Conservation (phyloP, 2,329 filamentous ascomycete species). For the Tolypocladium nubicola region DNA sequence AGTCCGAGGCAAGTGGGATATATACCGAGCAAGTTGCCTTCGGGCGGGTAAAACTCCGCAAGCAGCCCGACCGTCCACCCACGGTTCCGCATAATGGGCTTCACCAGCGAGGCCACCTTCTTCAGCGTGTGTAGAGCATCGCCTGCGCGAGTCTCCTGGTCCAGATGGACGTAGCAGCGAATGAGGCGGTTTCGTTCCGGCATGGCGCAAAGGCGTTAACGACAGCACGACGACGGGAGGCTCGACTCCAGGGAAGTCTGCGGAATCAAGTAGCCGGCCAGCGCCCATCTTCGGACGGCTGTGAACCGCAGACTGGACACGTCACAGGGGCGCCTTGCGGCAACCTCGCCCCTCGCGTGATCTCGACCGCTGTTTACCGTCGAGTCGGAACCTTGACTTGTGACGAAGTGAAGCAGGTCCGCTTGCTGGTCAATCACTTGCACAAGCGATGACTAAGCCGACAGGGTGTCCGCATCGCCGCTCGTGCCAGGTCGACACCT, state of each 20-base stretch:
- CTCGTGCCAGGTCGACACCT: too few species aligned
- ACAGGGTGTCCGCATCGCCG: neutral
- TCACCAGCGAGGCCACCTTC: conserved; percentile 79
- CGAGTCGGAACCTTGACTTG: neutral
- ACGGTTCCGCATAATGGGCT: conserved; percentile 86
- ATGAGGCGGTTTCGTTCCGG: conserved; percentile 29
- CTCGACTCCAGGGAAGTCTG: neutral
- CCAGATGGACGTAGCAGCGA: conserved; percentile 37
- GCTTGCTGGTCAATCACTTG: neutral
- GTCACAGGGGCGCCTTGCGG: neutral
- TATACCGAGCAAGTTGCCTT: conserved; percentile 58
- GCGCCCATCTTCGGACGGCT: neutral
- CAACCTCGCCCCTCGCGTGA: neutral
- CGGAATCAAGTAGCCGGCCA: neutral
- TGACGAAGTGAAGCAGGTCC: too few species aligned
- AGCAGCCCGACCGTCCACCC: conserved; percentile 71
- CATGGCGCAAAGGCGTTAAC: conserved; percentile 2
- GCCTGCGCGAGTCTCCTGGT: conserved; percentile 31
- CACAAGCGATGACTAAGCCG: neutral
- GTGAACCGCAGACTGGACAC: neutral
- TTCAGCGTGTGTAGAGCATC: conserved; percentile 54
- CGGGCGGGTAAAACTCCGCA: conserved; percentile 73
- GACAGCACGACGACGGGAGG: neutral
- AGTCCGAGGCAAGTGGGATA: too few species aligned
- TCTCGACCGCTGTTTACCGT: neutral